Conservation (phyloP, 805 yeast species). For the Spencermartinsiella europaea region DNA sequence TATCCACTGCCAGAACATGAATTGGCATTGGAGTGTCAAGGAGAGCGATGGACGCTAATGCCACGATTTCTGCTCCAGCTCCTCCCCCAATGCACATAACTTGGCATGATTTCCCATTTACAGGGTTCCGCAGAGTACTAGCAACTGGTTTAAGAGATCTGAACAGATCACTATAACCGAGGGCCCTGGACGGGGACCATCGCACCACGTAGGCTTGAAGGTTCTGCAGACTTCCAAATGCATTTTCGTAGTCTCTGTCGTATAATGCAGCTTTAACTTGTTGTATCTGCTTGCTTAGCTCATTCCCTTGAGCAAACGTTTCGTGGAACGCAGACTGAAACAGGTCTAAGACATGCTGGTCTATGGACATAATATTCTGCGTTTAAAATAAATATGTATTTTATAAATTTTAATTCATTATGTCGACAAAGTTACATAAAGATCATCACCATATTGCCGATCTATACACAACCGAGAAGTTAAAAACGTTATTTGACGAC, state of each 20-base stretch:
- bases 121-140: constrained; percentile 30
- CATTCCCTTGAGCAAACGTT: constrained; percentile 18
- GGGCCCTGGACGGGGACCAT: constrained; percentile 82
- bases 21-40: constrained; percentile 28
- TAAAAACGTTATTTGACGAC: too few species aligned
- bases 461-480: too few species aligned
- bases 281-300: constrained; percentile 49
- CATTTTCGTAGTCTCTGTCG: constrained; percentile 63
- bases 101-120: background rate
- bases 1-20: constrained; percentile 57
- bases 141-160: constrained; percentile 43
- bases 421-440: background rate
- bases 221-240: constrained; percentile 59
- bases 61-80: constrained; percentile 77
- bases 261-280: constrained; percentile 62
- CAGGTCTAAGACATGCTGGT: constrained; percentile 25
- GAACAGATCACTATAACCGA: constrained; percentile 67
- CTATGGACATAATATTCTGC: background rate
- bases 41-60: constrained; percentile 52
- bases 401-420: background rate
- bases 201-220: constrained; percentile 74
- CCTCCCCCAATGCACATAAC: constrained; percentile 81
- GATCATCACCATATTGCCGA: too few species aligned
- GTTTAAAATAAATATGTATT: background rate
- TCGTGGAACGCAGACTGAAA: constrained; percentile 24